Conservation (phyloP, 1,284 basidiomycete genomes). For the Gymnopus androsaceus region DNA sequence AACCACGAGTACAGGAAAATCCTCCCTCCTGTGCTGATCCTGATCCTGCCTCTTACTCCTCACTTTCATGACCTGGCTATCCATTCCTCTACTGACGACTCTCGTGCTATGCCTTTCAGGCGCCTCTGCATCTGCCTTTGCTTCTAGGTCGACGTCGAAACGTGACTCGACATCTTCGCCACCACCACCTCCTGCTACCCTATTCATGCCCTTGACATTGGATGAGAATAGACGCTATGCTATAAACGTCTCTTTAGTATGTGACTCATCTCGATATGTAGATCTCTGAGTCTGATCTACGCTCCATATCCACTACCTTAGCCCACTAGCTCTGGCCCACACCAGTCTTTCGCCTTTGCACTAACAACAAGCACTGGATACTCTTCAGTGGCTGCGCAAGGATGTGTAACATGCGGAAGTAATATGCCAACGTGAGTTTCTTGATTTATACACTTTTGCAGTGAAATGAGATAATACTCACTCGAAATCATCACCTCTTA, state of each 20-base stretch:
- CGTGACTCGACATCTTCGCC: neutral
- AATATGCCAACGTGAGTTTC: constrained; percentile 28
- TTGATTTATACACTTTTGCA: neutral
- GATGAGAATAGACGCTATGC: constrained; percentile 26
- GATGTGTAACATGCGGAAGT: constrained; percentile 28
- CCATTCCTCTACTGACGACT: too few relatives aligned
- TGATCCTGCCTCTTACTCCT: too few relatives aligned
- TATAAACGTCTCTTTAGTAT: constrained; percentile 28
- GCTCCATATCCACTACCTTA: constrained; percentile 16
- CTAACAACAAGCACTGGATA: constrained; percentile 35
- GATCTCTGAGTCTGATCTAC: neutral
- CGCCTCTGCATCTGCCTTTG: too few relatives aligned
- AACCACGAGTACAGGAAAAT: too few relatives aligned
- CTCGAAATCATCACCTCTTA: too few relatives aligned
- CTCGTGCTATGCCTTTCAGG: too few relatives aligned
- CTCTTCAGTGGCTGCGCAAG: constrained; percentile 31
- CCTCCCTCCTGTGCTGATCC: too few relatives aligned
- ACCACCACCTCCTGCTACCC: neutral
- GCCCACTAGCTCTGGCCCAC: constrained; percentile 20
- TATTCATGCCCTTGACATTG: constrained; percentile 28
- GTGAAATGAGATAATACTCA: too few relatives aligned
- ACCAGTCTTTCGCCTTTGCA: constrained; percentile 36
- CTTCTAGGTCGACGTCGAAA: neutral
- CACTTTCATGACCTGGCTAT: too few relatives aligned
- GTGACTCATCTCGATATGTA: constrained; percentile 11